These are phyloP conservation scores for Trametes cubensis DNA, from an alignment of 768 basidiomycete species.

Conservation along the genomic window DNA sequence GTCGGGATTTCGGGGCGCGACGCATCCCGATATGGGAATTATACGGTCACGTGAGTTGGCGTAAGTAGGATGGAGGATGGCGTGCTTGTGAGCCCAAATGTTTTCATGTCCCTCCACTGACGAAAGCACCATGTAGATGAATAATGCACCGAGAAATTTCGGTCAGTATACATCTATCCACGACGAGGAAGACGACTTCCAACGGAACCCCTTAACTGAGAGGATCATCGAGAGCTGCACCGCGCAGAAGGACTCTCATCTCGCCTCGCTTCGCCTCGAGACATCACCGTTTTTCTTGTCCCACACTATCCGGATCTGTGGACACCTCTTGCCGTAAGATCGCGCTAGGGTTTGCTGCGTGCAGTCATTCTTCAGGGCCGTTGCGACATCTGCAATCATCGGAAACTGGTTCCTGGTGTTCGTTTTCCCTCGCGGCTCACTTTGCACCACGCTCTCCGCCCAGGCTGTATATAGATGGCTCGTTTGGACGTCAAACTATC, in stretches of 20 bases:
- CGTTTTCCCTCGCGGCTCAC: constrained; percentile 6
- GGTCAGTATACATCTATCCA: background rate
- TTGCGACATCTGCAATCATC: constrained; percentile 20
- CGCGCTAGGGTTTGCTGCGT: constrained; percentile 4
- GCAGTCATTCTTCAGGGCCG: constrained; percentile 13
- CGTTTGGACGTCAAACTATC: constrained; percentile 2
- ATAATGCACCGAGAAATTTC: constrained; percentile 1
- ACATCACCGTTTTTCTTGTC: background rate
- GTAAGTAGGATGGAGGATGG: constrained; percentile 16
- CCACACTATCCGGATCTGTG: constrained; percentile 3
- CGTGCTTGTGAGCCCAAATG: constrained; percentile 22
- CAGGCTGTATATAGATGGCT: constrained; percentile 9
- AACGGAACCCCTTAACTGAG: background rate
- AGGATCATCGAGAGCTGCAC: background rate
- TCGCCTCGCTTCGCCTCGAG: background rate
- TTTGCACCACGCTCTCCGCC: constrained; percentile 5
- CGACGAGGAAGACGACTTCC: background rate
- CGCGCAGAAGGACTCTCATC: background rate
- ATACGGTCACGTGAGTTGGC: constrained; percentile 18
- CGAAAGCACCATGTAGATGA: constrained; percentile 2
- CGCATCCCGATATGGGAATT: constrained; percentile 1
- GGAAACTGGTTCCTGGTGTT: constrained; percentile 17
- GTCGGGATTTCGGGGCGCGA: constrained; percentile 2
- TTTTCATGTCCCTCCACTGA: constrained; percentile 10
- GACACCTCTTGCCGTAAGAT: constrained; percentile 6